These are phyloP conservation scores for Cordyceps cicadae DNA, from an alignment of 2,329 filamentous ascomycete genomes.

Conservation along the genomic window DNA sequence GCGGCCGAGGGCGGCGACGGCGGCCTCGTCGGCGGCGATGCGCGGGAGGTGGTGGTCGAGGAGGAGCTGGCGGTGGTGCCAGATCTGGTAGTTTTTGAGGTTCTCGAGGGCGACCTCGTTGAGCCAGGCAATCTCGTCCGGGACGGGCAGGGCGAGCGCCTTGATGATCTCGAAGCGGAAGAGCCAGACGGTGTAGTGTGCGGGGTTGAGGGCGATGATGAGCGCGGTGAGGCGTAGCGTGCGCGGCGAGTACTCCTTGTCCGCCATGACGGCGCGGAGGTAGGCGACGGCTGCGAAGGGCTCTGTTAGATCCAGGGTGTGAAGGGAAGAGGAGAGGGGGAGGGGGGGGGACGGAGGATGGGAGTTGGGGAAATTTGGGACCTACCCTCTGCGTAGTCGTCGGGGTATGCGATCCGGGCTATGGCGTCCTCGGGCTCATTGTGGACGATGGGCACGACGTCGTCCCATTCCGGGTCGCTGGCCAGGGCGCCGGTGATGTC, in stretches of 20 bases:
- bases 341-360: background rate
- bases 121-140: conserved; percentile 74
- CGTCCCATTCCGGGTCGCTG: conserved; percentile 70
- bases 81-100: conserved; percentile 99
- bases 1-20: conserved; percentile 48
- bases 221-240: conserved; percentile 76
- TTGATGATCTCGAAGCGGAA: conserved; percentile 78
- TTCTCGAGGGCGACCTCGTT: conserved; percentile 74
- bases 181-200: conserved; percentile 98
- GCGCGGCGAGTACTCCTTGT: conserved; percentile 72
- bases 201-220: conserved; percentile 87
- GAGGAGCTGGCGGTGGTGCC: conserved; percentile 65
- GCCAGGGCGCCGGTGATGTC: conserved; percentile 37
- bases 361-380: conserved; percentile 7
- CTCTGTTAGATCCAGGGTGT: background rate
- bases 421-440: conserved; percentile 77
- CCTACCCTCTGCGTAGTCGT: conserved; percentile 74
- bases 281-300: conserved; percentile 66
- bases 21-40: conserved; percentile 51
- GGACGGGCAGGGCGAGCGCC: conserved; percentile 54
- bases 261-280: conserved; percentile 85
- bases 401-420: conserved; percentile 84
- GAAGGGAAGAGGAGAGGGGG: background rate
- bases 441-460: conserved; percentile 73
- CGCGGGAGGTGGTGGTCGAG: conserved; percentile 49